phyloP scores from a whole-genome alignment of 2,329 filamentous ascomycete genomes.

The Colletotrichum filicis region DNA sequence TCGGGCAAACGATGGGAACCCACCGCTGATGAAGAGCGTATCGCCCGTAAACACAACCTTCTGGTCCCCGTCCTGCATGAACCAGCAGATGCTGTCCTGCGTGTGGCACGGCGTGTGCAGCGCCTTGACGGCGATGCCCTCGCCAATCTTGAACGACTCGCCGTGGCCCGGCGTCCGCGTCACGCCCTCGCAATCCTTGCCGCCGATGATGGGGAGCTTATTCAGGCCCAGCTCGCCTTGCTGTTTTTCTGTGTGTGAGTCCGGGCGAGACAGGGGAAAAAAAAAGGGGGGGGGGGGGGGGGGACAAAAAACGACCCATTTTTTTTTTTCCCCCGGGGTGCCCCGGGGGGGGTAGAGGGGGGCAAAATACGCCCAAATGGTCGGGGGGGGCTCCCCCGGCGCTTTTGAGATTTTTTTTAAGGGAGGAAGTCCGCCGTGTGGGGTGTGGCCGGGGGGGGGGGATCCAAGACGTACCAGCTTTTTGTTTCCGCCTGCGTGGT shows the following conservation, averaged over 20 bases:
- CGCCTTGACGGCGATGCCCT: slow-evolving; percentile 80
- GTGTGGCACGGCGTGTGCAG: slow-evolving; percentile 98
- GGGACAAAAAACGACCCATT: too few relatives aligned
- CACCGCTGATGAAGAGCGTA: slow-evolving; percentile 93
- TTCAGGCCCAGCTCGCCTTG: slow-evolving; percentile 62
- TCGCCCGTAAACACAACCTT: slow-evolving; percentile 94
- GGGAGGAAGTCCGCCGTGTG: too few relatives aligned
- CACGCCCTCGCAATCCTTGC: slow-evolving; percentile 85
- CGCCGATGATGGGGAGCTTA: slow-evolving; percentile 83
- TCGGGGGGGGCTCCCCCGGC: too few relatives aligned
- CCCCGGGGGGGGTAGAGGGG: too few relatives aligned
- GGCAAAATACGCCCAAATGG: too few relatives aligned
- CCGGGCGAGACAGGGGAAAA: too few relatives aligned
- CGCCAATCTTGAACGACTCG: slow-evolving; percentile 82
- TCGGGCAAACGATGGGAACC: slow-evolving; percentile 34
- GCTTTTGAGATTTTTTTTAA: too few relatives aligned
- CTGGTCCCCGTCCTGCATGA: slow-evolving; percentile 80
- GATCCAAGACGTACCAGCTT: slow-evolving; percentile 69
- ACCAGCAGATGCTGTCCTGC: slow-evolving; percentile 97
- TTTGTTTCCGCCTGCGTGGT: slow-evolving; percentile 92
- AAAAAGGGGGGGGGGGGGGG: not conserved
- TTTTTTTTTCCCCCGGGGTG: too few relatives aligned
- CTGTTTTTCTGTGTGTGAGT: slow-evolving; percentile 34
- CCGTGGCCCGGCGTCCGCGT: slow-evolving; percentile 80
- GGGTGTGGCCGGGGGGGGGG: too few relatives aligned